Evolutionary conservation across 306 rosid species (phyloP).

Genomic region (Canavalia ensiformis): DNA sequence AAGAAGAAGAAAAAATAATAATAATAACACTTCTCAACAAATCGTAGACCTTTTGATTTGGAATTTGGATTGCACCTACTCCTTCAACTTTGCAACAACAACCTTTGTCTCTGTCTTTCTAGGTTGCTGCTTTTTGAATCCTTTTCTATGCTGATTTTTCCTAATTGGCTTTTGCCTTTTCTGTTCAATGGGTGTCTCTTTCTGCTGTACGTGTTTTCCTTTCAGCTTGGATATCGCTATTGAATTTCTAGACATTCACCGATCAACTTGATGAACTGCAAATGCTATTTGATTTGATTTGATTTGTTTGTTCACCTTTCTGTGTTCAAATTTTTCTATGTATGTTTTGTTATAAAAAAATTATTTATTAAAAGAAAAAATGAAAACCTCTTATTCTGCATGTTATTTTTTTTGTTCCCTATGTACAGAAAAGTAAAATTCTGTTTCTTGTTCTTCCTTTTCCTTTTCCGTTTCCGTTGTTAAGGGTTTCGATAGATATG

Average conservation of each 20-base stretch:
- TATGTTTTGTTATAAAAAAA: not conserved
- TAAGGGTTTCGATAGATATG: not conserved
- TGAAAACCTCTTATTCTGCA: not conserved
- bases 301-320: not conserved
- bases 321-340: not conserved
- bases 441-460: not conserved
- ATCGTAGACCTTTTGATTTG: slow-evolving; percentile 34
- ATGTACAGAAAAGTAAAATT: not conserved
- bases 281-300: not conserved
- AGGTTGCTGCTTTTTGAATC: slow-evolving; percentile 24
- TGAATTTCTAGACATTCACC: not conserved
- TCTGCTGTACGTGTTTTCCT: slow-evolving; percentile 42
- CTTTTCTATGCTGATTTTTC: not conserved
- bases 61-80: slow-evolving; percentile 33
- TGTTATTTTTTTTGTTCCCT: not conserved
- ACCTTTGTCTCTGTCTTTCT: slow-evolving; percentile 16
- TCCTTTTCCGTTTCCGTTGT: not conserved
- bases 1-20: no score
- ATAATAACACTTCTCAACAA: not conserved
- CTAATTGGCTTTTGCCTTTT: not conserved
- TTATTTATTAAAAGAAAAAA: no score
- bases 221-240: not conserved
- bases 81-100: not conserved
- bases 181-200: slow-evolving; percentile 45
- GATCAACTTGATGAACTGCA: not conserved